Base-by-base conservation (phyloP, 2,329 filamentous ascomycete genomes). In the Fusarium sp. region DNA sequence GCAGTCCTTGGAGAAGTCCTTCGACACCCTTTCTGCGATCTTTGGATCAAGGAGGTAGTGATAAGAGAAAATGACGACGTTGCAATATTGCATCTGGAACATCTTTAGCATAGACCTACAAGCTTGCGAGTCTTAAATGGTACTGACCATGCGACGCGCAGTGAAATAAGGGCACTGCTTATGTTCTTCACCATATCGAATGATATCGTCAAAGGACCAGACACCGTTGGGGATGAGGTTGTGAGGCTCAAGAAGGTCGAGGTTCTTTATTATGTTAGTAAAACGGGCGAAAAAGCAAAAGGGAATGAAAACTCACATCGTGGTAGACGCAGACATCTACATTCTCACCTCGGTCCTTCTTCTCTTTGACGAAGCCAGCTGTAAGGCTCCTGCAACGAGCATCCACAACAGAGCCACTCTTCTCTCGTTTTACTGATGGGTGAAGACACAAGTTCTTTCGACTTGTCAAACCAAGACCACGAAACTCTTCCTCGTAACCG, bases 161-260 rank as follows among this genome's bases (percentile, higher is more conserved):
- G 96, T 98, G 79, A 99, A 99, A 82, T 99, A 99, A 0, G 97
- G 97, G 78, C 97, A 99, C 82, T 98, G 97, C 81, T 98, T 98
- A 73, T 98, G 92, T 78, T 98, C 89, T 83, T 99, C 96, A 63
- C 97, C 96, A 79, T 99, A 98, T 73, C 90, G 91, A 66, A 97
- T 85, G 57, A 99, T 90, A 15, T 92, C 94, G 76, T 99, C 97
- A 60, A 99, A 90, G 0, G 97, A 98, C 91, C 97, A 99, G 3
- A 99, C 95, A 8, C 97, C 97, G 25, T 97, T 94, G 0, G 97
- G 97, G 35, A 99, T 92, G 37, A 99, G 88, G 78, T 98, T 98
- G 81, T 98, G 95, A 4, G 97, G 94, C 80, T 99, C 97, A 30
- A 98, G 90, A 17, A 97, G 89, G 81, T 99, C 96, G 50, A 99